Conservation (phyloP, 108 stramenopile genomes). For the Nitzschia palea region DNA sequence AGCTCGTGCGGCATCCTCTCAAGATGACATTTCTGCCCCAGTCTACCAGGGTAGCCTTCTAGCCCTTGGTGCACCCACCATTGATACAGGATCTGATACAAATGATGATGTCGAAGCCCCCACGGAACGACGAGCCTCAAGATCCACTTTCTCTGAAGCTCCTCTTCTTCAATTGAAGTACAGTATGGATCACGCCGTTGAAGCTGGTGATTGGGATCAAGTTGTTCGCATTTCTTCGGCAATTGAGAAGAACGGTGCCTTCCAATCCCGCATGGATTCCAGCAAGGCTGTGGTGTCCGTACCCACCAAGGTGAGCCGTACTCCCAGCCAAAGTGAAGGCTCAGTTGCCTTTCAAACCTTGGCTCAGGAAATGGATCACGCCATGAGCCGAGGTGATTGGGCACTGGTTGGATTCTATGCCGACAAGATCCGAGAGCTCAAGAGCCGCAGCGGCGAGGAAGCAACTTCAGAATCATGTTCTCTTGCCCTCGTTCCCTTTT, state of each 20-base stretch:
- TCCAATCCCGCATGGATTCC: neutral
- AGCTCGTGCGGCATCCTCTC: neutral
- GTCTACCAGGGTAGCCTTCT: neutral
- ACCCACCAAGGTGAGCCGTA: neutral
- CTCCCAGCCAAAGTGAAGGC: neutral
- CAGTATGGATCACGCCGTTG: conserved; percentile 22
- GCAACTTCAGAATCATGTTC: neutral
- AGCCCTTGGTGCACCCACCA: neutral
- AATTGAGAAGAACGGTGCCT: conserved; percentile 16
- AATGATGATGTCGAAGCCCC: neutral
- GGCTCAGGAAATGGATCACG: conserved; percentile 8
- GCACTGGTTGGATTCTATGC: conserved; percentile 29
- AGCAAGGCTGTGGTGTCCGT: neutral
- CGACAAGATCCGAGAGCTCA: conserved; percentile 21
- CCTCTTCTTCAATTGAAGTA: conserved; percentile 1
- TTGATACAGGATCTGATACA: neutral
- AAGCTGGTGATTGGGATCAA: conserved; percentile 20
- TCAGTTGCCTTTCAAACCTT: conserved; percentile 1
- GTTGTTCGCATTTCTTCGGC: conserved; percentile 15
- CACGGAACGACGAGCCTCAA: neutral
- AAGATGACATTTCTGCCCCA: neutral
- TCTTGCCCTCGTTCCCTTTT: conserved; percentile 1
- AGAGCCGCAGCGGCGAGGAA: conserved; percentile 11
- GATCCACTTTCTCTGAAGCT: neutral
- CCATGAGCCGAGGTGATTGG: conserved; percentile 33